Evolutionary conservation across 768 basidiomycete species (phyloP).

Genomic region (Amanita exitialis): DNA sequence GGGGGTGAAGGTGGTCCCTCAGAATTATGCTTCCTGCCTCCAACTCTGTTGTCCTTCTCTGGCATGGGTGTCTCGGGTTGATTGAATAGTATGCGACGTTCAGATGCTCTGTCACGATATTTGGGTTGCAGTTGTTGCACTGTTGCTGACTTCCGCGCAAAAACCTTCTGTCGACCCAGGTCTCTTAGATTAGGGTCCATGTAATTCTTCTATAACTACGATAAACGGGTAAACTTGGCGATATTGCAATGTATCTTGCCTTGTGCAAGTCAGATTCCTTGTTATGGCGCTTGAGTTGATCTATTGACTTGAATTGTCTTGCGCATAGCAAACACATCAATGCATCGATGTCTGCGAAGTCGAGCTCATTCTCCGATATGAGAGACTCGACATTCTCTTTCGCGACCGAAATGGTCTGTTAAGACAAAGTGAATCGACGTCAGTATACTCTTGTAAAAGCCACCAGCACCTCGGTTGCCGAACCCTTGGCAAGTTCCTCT

Average conservation of each 20-base stretch:
- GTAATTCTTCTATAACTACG: slow-evolving; percentile 67
- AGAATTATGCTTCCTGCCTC: slow-evolving; percentile 26
- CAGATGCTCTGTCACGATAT: slow-evolving; percentile 92
- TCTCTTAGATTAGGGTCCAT: slow-evolving; percentile 66
- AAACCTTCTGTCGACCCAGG: slow-evolving; percentile 60
- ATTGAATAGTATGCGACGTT: slow-evolving; percentile 83
- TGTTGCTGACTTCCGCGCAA: slow-evolving; percentile 26
- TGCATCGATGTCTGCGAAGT: slow-evolving; percentile 68
- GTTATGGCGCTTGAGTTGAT: slow-evolving; percentile 83
- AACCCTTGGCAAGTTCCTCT: slow-evolving; percentile 61
- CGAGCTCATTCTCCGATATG: slow-evolving; percentile 54
- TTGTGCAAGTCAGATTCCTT: slow-evolving; percentile 94
- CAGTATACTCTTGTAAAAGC: not conserved
- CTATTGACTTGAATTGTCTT: slow-evolving; percentile 83
- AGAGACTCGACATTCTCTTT: slow-evolving; percentile 21
- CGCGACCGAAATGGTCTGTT: slow-evolving; percentile 1
- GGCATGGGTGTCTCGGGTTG: slow-evolving; percentile 80
- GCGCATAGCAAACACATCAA: slow-evolving; percentile 87
- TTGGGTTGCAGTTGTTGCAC: slow-evolving; percentile 47
- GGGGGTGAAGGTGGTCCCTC: slow-evolving; percentile 56
- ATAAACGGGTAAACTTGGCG: slow-evolving; percentile 1
- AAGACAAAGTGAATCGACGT: not conserved
- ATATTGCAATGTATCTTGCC: slow-evolving; percentile 29
- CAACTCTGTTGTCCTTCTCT: slow-evolving; percentile 25
- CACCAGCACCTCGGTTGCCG: slow-evolving; percentile 5